Percentiles rank a stretch among this genome's conserved stretches.
Conservation (phyloP, 768 basidiomycete genomes). For the Heimioporus sp. region DNA sequence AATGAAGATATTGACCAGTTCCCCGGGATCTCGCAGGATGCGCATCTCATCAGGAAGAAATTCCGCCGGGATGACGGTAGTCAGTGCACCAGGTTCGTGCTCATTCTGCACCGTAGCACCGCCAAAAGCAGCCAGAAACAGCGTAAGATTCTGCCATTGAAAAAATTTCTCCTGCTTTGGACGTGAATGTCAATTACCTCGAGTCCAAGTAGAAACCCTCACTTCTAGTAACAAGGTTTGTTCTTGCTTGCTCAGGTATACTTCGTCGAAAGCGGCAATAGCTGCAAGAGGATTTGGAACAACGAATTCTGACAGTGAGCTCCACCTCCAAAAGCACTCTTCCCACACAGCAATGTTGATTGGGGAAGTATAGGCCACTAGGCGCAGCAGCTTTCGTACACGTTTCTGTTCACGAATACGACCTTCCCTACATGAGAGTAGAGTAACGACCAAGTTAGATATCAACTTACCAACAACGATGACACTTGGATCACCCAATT, state of each 20-base stretch:
- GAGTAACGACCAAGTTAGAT: background rate
- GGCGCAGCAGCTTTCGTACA: slow-evolving; percentile 65
- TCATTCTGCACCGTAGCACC: slow-evolving; percentile 60
- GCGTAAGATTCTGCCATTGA: slow-evolving; percentile 84
- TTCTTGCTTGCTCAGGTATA: slow-evolving; percentile 36
- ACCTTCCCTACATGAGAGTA: slow-evolving; percentile 39
- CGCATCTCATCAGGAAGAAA: slow-evolving; percentile 73
- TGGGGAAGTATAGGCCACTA: slow-evolving; percentile 60
- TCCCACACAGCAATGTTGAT: slow-evolving; percentile 81
- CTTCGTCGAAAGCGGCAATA: slow-evolving; percentile 34
- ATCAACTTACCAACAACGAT: slow-evolving; percentile 59
- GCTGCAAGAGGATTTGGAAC: slow-evolving; percentile 38
- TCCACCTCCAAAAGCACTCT: slow-evolving; percentile 80
- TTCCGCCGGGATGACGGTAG: slow-evolving; percentile 51
- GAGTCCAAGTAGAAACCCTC: background rate
- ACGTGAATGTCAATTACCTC: slow-evolving; percentile 3
- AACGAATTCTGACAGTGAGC: slow-evolving; percentile 57
- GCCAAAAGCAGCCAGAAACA: slow-evolving; percentile 75
- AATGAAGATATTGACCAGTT: slow-evolving; percentile 65
- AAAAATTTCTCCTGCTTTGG: slow-evolving; percentile 59
- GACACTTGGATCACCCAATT: slow-evolving; percentile 73
- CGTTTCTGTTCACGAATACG: slow-evolving; percentile 81
- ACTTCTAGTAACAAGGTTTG: slow-evolving; percentile 40
- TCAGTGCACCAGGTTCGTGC: slow-evolving; percentile 48
- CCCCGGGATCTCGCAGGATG: slow-evolving; percentile 54